phyloP scores from a whole-genome alignment of 768 basidiomycete genomes.

The Lactifluus pinguis region DNA sequence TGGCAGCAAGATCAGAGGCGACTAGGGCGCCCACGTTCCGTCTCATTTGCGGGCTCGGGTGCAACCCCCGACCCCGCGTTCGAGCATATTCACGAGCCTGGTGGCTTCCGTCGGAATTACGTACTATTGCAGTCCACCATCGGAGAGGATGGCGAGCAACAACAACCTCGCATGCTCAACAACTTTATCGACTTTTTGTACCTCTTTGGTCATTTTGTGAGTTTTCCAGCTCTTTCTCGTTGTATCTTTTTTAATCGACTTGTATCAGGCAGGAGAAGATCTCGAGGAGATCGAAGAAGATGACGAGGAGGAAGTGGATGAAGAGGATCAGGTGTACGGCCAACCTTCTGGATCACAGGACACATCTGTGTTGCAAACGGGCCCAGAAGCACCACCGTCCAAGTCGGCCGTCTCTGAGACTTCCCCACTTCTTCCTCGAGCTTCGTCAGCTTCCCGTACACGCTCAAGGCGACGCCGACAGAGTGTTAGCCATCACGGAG shows the following conservation, averaged over 20 bases:
- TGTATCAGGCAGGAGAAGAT: slow-evolving; percentile 74
- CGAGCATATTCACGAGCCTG: slow-evolving; percentile 91
- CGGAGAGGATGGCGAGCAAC: slow-evolving; percentile 38
- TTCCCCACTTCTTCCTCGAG: slow-evolving; percentile 44
- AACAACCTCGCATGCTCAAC: slow-evolving; percentile 49
- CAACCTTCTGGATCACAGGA: slow-evolving; percentile 9
- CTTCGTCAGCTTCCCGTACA: slow-evolving; percentile 17
- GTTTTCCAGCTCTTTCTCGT: slow-evolving; percentile 25
- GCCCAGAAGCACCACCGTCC: slow-evolving; percentile 3
- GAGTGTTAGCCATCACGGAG: slow-evolving; percentile 59
- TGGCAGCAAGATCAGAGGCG: slow-evolving; percentile 76
- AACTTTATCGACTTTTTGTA: slow-evolving; percentile 94
- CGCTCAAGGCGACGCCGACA: slow-evolving; percentile 44
- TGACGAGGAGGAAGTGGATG: slow-evolving; percentile 37
- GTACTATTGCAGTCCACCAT: slow-evolving; percentile 58
- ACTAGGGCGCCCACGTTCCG: slow-evolving; percentile 52
- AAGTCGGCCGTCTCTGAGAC: slow-evolving; percentile 31
- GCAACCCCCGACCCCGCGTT: slow-evolving; percentile 62
- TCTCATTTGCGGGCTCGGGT: slow-evolving; percentile 55
- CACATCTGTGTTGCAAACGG: not conserved
- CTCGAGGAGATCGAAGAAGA: slow-evolving; percentile 57
- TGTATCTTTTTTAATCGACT: slow-evolving; percentile 1
- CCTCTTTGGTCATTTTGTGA: slow-evolving; percentile 92
- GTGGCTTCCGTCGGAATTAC: slow-evolving; percentile 89
- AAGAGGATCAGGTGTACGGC: slow-evolving; percentile 23